Base-by-base conservation (phyloP, 371 early-diverging fungal species). In the Massospora cicadina region DNA sequence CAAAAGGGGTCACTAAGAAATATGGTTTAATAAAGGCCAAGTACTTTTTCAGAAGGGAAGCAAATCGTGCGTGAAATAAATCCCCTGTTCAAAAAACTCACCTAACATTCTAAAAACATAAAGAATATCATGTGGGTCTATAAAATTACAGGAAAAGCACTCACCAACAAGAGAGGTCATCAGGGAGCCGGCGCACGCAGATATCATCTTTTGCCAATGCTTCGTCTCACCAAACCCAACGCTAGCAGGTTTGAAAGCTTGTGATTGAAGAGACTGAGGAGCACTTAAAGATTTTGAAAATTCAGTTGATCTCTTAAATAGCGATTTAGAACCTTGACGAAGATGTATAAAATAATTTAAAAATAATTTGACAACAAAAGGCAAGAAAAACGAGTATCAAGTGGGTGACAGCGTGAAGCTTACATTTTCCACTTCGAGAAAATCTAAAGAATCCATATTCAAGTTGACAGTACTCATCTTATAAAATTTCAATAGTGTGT, bases 1-100 rank as follows among this genome's bases (percentile, higher is more conserved):
- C 95, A 70, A 95, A 83, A 7, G 95, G 95, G 2, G 95, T 94
- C 31, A 89, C 89, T 81, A 73, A 43, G 17, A 10, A 43, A 68
- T 24, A 73, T 12, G 29, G 33, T 56, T 55, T 30, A 43, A 28
- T 13, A 32, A 2, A 60, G 54, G 31, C 25, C 33, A 30, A 31
- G 31, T 31, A 25, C 27, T 67, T 32, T 60, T 64, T 25, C 24
- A 58, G 54, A 25, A 26, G 25, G 32, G 28, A 24, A 53, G 23
- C 59, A 32, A 12, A 60, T 12, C 57, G 10, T 17, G 43, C 43
- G 5, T 17, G 17, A 17, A 43, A 43, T 43, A 43, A 17, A 43
- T 10, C 43, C 17, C 43, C 43, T 43, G 43, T n/a, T n/a, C n/a
- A n/a, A n/a, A n/a, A n/a, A n/a, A n/a, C n/a, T n/a, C n/a, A n/a